phyloP scores from a whole-genome alignment of 75 land plant species.

The Picea glauca region DNA sequence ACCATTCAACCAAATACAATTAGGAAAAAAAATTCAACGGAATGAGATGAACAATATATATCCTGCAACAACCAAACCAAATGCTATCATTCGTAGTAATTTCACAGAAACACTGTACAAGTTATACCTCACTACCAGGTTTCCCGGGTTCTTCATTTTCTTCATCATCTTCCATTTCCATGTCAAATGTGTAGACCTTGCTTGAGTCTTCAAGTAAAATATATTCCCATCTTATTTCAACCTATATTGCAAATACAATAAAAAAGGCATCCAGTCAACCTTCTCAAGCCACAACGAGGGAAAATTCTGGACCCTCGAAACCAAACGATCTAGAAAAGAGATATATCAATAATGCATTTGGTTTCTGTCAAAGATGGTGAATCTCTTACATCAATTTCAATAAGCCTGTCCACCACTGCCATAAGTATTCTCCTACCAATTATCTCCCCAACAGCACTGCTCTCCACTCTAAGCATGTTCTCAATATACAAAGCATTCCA shows the following conservation, averaged over 20 bases:
- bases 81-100: too few relatives aligned
- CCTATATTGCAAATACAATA: slow-evolving; percentile 24
- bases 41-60: too few relatives aligned
- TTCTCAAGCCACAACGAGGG: neutral
- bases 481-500: too few relatives aligned
- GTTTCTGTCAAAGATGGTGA: neutral
- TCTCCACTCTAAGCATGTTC: too few relatives aligned
- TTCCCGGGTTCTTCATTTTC: neutral
- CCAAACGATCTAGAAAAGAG: neutral
- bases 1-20: neutral
- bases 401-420: too few relatives aligned
- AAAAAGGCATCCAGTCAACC: neutral
- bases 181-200: too few relatives aligned
- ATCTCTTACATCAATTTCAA: slow-evolving; percentile 15
- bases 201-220: too few relatives aligned
- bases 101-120: neutral
- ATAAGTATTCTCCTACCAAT: too few relatives aligned
- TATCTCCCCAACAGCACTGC: too few relatives aligned
- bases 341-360: neutral
- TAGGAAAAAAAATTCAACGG: neutral
- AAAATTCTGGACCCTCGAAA: neutral
- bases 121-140: slow-evolving; percentile 49
- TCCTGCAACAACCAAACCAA: too few relatives aligned
- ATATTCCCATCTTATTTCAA: neutral
- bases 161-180: slow-evolving; percentile 35